Evolutionary conservation across 1,284 basidiomycete species (phyloP), one percentile per base, ranked within the genome.

Genomic region (Cystobasidium slooffiae): DNA sequence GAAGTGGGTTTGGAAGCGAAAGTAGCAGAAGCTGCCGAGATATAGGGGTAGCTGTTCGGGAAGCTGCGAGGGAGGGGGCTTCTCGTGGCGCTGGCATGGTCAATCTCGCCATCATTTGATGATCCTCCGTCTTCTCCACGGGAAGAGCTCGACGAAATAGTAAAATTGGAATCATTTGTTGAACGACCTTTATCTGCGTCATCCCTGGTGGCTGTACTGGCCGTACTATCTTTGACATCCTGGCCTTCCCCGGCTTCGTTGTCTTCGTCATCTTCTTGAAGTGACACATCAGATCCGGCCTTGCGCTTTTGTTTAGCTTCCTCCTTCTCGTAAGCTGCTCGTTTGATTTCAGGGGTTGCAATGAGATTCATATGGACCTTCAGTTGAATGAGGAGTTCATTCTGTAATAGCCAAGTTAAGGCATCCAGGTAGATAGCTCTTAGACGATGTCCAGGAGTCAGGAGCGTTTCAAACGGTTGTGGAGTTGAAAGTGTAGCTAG

Each of bases 331-430:
- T 90, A 89, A 6, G 83, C 85, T 55, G 87, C 83, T 10, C 78
- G 62, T 82, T 97, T 97, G 74, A 97, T 84, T 53, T 88, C 87
- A 1, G 87, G 85, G 0, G 91, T 89, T 0, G 91, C 93, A 22
- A 95, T 86, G 46, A 98, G 86, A 49, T 95, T 89, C 66, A 96
- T 88, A 52, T 91, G 88, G 8, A 94, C 88, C 81, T 95, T 94
- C 56, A 95, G 85, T 44, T 93, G 92, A 70, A 92, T 87, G 24
- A 97, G 85, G 74, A 98, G 86, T 78, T 93, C 92, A 64, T 89
- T 88, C 77, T 92, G 90, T 49, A 99, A 86, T 84, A 98, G 88
- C 94, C 95, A 99, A 56, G 91, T 83, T n/a, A 98, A 88, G 47
- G 94, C 90, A 52, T 92, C 88, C 72, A 91, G 87, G 80, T 92